Evolutionary conservation across 441 rosid genomes (phyloP).

Genomic region (Pelargonium citronellum): DNA sequence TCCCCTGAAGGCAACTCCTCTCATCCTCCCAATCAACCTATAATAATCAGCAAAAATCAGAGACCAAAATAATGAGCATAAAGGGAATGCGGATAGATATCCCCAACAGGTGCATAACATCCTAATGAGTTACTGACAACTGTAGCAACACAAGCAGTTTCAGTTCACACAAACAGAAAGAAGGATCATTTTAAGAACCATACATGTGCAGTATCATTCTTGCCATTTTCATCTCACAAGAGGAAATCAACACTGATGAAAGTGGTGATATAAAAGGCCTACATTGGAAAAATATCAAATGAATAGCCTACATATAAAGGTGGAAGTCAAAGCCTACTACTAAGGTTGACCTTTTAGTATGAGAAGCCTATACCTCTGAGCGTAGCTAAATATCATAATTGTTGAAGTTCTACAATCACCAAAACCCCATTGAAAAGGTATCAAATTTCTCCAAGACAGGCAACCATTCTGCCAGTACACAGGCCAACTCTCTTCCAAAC

Average conservation of each 20-base stretch:
- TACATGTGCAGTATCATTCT: neutral
- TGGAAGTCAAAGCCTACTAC: no score
- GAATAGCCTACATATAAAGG: no score
- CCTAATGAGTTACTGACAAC: neutral
- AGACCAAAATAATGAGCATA: neutral
- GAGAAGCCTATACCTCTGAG: no score
- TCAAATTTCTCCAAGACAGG: neutral
- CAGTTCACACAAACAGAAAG: neutral
- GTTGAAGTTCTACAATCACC: neutral
- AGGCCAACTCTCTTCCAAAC: neutral
- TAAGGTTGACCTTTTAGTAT: no score
- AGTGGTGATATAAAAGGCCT: no score
- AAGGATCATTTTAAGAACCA: no score
- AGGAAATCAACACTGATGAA: neutral
- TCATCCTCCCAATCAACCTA: conserved; percentile 91
- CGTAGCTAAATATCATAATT: no score
- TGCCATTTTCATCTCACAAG: neutral
- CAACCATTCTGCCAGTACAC: neutral
- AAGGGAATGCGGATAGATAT: neutral
- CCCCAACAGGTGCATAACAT: neutral
- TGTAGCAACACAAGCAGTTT: neutral
- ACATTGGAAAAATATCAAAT: no score
- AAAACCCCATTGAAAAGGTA: neutral
- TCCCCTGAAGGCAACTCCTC: conserved; percentile 68
- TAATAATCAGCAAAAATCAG: conserved; percentile 16